Percentiles rank a stretch among this genome's conserved stretches.
These are phyloP conservation scores for Cercophora newfieldiana DNA, from an alignment of 495 filamentous ascomycete species.

Conservation along the genomic window DNA sequence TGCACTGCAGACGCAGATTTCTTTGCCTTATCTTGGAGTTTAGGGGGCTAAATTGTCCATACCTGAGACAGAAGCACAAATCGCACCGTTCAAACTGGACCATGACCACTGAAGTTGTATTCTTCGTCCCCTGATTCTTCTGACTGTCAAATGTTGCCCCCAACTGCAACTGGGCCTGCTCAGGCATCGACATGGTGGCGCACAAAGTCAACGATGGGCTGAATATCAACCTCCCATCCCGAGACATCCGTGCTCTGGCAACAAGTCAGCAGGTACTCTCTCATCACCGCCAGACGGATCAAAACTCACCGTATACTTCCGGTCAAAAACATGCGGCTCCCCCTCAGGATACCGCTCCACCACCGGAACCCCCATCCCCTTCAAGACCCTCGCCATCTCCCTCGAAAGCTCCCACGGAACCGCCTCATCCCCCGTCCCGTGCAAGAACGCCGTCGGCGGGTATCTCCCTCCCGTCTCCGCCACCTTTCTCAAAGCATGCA, in stretches of 20 bases:
- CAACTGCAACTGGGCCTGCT: background rate
- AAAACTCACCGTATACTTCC: constrained; percentile 29
- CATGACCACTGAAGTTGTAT: too few species aligned
- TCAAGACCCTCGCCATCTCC: constrained; percentile 24
- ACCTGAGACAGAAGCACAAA: too few species aligned
- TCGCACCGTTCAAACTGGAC: too few species aligned
- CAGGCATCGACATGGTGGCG: constrained; percentile 13
- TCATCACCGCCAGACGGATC: background rate
- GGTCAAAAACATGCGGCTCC: constrained; percentile 27
- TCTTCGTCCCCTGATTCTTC: too few species aligned
- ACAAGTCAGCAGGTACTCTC: background rate
- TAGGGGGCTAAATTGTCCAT: too few species aligned
- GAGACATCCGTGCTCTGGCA: constrained; percentile 19
- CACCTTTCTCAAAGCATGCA: constrained; percentile 18
- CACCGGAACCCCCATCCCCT: constrained; percentile 21
- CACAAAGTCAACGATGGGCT: constrained; percentile 31
- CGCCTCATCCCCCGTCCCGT: constrained; percentile 26
- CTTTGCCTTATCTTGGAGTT: too few species aligned
- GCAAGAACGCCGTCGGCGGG: constrained; percentile 33
- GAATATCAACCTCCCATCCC: constrained; percentile 29
- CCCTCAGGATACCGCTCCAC: constrained; percentile 30
- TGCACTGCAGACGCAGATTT: too few species aligned
- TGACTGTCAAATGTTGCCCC: too few species aligned
- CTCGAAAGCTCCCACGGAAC: constrained; percentile 28
- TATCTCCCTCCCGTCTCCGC: constrained; percentile 13